A percentile compares a stretch with the other conserved stretches of the same genome.
Conservation (phyloP, 2,329 filamentous ascomycete species). For the Colletotrichum gigasporum region DNA sequence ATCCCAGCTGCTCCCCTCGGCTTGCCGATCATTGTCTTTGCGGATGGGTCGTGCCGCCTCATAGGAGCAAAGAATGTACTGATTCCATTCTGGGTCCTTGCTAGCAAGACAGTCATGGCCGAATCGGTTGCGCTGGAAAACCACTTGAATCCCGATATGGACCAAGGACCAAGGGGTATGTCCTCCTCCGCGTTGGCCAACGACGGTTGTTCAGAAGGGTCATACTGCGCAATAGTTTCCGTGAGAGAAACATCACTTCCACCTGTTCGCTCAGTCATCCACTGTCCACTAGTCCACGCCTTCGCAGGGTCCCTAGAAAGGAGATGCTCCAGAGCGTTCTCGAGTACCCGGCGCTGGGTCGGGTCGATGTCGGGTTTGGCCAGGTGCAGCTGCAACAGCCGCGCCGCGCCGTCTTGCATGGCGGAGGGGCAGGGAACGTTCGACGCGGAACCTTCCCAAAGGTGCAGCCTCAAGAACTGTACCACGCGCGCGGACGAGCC, state of each 20-base stretch:
- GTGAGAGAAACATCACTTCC: constrained; percentile 76
- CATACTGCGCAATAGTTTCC: constrained; percentile 64
- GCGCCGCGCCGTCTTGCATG: constrained; percentile 72
- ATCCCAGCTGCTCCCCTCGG: constrained; percentile 35
- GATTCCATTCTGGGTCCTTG: constrained; percentile 63
- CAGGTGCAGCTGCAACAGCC: constrained; percentile 58
- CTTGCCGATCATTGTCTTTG: constrained; percentile 39
- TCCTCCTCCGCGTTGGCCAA: constrained; percentile 39
- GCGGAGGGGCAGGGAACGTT: constrained; percentile 72
- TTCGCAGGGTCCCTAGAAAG: constrained; percentile 57
- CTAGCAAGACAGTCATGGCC: constrained; percentile 71
- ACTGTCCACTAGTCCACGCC: constrained; percentile 79
- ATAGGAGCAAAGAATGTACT: constrained; percentile 74
- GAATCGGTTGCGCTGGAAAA: constrained; percentile 75
- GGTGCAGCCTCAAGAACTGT: constrained; percentile 66
- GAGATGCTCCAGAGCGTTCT: constrained; percentile 62
- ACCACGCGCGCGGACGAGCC: constrained; percentile 63
- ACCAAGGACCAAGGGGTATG: constrained; percentile 64
- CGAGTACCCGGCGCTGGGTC: constrained; percentile 53
- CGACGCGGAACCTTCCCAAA: constrained; percentile 69
- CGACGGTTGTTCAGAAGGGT: constrained; percentile 16
- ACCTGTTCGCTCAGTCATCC: constrained; percentile 79
- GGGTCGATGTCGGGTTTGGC: constrained; percentile 33
- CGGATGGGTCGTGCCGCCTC: constrained; percentile 36
- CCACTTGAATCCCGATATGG: constrained; percentile 76